Percentiles rank a stretch among this genome's conserved stretches.
These are phyloP conservation scores for Persicaria tinctoria DNA, from an alignment of 148 eudicot genomes.

Conservation along the genomic window DNA sequence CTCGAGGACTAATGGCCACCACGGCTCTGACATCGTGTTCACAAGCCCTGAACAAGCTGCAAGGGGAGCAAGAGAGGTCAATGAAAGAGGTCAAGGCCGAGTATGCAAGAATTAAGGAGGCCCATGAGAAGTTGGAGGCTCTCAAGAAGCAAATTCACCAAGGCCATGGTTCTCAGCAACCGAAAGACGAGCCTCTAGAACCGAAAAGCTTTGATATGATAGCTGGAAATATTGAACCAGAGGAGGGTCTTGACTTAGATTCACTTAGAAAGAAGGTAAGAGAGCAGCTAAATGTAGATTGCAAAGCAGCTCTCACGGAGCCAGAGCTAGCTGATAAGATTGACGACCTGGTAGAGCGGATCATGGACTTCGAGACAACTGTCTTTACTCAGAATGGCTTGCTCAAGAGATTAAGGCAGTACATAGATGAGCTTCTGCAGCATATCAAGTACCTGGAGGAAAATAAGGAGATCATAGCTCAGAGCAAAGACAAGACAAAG, in stretches of 20 bases:
- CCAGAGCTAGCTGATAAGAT: slow-evolving; percentile 68
- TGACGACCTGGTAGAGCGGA: slow-evolving; percentile 59
- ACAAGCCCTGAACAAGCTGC: slow-evolving; percentile 42
- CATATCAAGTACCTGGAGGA: slow-evolving; percentile 42
- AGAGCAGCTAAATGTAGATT: slow-evolving; percentile 29
- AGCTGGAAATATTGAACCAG: slow-evolving; percentile 21
- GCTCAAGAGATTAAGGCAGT: slow-evolving; percentile 44
- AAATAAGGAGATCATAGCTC: slow-evolving; percentile 35
- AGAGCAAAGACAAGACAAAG: slow-evolving; percentile 25
- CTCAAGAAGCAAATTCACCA: slow-evolving; percentile 21
- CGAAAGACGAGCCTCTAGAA: background rate
- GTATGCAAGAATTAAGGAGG: slow-evolving; percentile 39
- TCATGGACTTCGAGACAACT: slow-evolving; percentile 44
- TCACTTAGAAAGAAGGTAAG: slow-evolving; percentile 26
- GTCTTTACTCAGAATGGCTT: slow-evolving; percentile 53
- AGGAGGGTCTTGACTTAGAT: slow-evolving; percentile 24
- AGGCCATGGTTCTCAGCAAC: background rate
- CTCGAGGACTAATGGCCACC: slow-evolving; percentile 51
- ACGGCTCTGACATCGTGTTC: slow-evolving; percentile 62
- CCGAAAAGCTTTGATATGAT: slow-evolving; percentile 20
- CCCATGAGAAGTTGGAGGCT: slow-evolving; percentile 36
- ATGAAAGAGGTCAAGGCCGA: slow-evolving; percentile 42
- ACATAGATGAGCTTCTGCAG: slow-evolving; percentile 38
- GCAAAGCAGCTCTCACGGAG: slow-evolving; percentile 37
- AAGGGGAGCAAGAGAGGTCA: slow-evolving; percentile 35